Evolutionary conservation across 352 stramenopile species (phyloP).

Genomic region (Hyaloperonospora brassicae): DNA sequence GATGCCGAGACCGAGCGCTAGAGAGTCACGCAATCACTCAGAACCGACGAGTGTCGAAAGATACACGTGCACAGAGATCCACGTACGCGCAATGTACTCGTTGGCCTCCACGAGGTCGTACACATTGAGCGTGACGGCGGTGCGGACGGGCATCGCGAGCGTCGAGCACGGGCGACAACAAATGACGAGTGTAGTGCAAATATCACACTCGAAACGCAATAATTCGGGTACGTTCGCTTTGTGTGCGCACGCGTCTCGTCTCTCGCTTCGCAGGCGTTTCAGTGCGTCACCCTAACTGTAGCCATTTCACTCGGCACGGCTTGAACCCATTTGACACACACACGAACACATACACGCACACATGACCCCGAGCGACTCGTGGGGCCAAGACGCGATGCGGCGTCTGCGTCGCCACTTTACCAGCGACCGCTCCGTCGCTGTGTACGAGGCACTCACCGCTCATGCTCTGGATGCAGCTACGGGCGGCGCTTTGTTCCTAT

Average conservation of each 20-base stretch:
- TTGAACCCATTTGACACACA: too few species aligned
- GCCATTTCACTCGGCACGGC: too few species aligned
- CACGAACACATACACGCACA: too few species aligned
- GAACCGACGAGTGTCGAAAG: slow-evolving; percentile 1
- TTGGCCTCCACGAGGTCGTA: slow-evolving; percentile 91
- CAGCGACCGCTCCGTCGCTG: slow-evolving; percentile 31
- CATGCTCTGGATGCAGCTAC: slow-evolving; percentile 41
- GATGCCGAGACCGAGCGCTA: slow-evolving; percentile 79
- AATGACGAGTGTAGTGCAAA: slow-evolving; percentile 3
- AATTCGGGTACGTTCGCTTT: slow-evolving; percentile 5
- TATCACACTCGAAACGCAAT: slow-evolving; percentile 1
- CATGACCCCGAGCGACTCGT: slow-evolving; percentile 5
- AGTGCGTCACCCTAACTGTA: too few species aligned
- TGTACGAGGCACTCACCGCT: slow-evolving; percentile 35
- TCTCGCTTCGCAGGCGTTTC: too few species aligned
- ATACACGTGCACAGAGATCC: neutral
- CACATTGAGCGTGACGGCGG: slow-evolving; percentile 84
- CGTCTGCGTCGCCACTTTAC: slow-evolving; percentile 29
- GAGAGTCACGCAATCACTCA: neutral
- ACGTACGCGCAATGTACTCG: slow-evolving; percentile 74
- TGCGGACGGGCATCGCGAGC: slow-evolving; percentile 39
- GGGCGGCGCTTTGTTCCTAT: slow-evolving; percentile 43
- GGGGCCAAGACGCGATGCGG: slow-evolving; percentile 13
- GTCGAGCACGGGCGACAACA: slow-evolving; percentile 4
- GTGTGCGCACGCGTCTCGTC: too few species aligned